These are phyloP conservation scores for Didymella arachidicola DNA, from an alignment of 2,329 filamentous ascomycete species.

Conservation along the genomic window DNA sequence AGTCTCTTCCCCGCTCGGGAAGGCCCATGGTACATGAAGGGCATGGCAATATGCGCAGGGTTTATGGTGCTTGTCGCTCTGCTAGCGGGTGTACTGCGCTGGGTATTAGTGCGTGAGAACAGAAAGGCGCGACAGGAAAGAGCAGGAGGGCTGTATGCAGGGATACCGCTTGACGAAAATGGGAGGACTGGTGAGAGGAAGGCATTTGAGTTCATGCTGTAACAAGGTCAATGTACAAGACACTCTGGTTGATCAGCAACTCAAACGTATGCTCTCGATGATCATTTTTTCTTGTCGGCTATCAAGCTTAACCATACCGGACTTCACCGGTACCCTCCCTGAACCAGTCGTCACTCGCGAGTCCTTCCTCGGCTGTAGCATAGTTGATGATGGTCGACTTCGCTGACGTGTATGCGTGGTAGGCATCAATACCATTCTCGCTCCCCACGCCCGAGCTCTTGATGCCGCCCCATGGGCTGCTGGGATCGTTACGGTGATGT, in stretches of 20 bases:
- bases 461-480: conserved; percentile 73
- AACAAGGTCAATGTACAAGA: background rate
- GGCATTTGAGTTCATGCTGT: conserved; percentile 44
- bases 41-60: conserved; percentile 60
- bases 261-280: background rate
- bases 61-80: conserved; percentile 59
- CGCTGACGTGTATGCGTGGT: conserved; percentile 56
- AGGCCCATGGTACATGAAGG: conserved; percentile 58
- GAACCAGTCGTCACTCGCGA: conserved; percentile 67
- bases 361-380: conserved; percentile 61
- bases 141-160: conserved; percentile 33
- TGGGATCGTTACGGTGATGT: conserved; percentile 76
- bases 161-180: conserved; percentile 39
- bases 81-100: conserved; percentile 54
- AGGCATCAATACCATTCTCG: conserved; percentile 71
- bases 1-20: conserved; percentile 62
- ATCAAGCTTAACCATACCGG: conserved; percentile 61
- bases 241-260: background rate
- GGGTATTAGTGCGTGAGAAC: conserved; percentile 48
- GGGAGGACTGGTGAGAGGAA: conserved; percentile 21
- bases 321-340: conserved; percentile 58
- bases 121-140: conserved; percentile 16
- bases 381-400: conserved; percentile 77
- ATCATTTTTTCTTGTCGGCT: background rate
- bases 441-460: conserved; percentile 71